Base-by-base conservation (phyloP, 352 stramenopile species). In the Phytophthora capsici region DNA sequence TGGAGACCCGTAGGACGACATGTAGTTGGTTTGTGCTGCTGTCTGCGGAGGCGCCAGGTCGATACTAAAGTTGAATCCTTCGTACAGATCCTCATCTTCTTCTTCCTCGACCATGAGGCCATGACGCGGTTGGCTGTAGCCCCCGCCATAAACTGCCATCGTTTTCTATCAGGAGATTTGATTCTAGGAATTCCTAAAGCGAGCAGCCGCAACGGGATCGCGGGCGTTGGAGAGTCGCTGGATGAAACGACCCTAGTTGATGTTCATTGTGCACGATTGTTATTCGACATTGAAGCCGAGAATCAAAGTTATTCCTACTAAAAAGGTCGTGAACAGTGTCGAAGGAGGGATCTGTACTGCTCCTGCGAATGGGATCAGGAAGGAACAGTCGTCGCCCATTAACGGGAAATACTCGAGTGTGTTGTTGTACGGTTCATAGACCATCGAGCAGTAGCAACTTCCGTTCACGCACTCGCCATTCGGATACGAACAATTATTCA, bases 401-500 rank as follows among this genome's bases (percentile, higher is more conserved):
- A 89, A 71, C 8, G 87, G 84, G 13, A 91, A 78, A 43, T 91
- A 91, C 74, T 84, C 66, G 54, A 88, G 74, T 8, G 83, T 95
- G 66, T 94, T 97, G 77, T 99, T 98, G 78, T 99, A 99, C 32
- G 96, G 97, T 57, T 93, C 89, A 68, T 96, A 98, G 26, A 97
- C 78, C 83, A 96, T 92, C 10, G 77, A 66, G 66, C 96, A 99
- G 53, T 76, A 90, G 82, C 97, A 99, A 34, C 69, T 78, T 4
- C 97, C 82, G 57, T 90, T 93, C 62, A 98, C 63, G 56, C 96
- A 99, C 30, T 88, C 69, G 38, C 97, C 96, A 65, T 99, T 98
- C 19, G 97, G 97, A 58, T 97, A 99, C 53, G 89, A 97, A 71
- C 97, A 99, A 71, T 99, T 99, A 76, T 99, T 98, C 17, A 99